Conservation (phyloP, 768 basidiomycete species). For the Hygrocybe coccinea region DNA sequence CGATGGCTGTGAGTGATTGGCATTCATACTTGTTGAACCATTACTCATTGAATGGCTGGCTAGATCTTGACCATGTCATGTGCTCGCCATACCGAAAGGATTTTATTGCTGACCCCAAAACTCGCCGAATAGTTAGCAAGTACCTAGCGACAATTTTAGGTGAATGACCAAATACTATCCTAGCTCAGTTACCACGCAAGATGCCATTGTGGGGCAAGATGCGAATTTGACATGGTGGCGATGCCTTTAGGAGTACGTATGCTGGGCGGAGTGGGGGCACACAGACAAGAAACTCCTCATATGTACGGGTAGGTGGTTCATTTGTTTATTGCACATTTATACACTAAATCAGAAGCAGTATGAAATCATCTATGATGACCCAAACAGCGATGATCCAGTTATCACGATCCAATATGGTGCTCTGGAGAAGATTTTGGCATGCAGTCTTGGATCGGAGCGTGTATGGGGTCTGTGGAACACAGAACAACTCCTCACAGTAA, state of each 20-base stretch:
- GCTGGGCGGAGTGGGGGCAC: too few species aligned
- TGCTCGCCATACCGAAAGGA: too few species aligned
- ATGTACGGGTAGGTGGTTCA: neutral
- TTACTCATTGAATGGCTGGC: too few species aligned
- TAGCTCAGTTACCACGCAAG: too few species aligned
- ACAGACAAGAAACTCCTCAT: neutral
- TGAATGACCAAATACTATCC: too few species aligned
- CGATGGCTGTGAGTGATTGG: slow-evolving; percentile 1
- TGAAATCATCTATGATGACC: neutral
- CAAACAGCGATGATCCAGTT: neutral
- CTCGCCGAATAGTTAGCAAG: too few species aligned
- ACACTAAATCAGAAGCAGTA: neutral
- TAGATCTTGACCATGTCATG: too few species aligned
- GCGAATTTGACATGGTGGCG: too few species aligned
- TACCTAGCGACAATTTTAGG: too few species aligned
- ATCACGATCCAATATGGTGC: slow-evolving; percentile 6
- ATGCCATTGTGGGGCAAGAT: too few species aligned
- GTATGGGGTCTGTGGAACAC: neutral
- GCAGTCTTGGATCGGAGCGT: neutral
- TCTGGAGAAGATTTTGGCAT: neutral
- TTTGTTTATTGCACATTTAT: neutral
- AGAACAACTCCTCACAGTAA: slow-evolving; percentile 5
- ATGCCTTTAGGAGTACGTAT: too few species aligned
- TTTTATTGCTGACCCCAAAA: too few species aligned
- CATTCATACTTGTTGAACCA: neutral